These are phyloP conservation scores for Coffea canephora DNA, from an alignment of 257 asterid species.

Conservation along the genomic window DNA sequence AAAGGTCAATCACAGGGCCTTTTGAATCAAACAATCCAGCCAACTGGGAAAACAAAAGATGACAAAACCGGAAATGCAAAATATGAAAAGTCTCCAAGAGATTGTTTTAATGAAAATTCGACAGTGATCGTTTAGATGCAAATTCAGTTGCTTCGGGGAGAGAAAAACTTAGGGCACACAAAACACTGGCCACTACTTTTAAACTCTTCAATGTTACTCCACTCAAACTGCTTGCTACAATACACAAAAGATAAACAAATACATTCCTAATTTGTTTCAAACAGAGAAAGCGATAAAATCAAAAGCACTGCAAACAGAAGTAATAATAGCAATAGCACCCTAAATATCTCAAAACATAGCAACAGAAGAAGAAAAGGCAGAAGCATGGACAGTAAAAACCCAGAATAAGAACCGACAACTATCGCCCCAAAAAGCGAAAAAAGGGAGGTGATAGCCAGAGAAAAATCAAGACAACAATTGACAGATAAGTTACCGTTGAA, in stretches of 20 bases:
- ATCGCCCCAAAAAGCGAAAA: neutral
- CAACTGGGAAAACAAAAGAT: neutral
- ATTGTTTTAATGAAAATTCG: no score
- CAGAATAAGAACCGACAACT: neutral
- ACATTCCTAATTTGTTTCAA: neutral
- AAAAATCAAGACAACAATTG: neutral
- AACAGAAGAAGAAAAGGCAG: neutral
- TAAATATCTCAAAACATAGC: slow-evolving; percentile 4
- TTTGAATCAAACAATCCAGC: neutral
- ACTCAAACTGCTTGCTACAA: neutral
- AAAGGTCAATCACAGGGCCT: neutral
- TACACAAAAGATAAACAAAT: neutral
- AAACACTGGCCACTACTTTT: neutral
- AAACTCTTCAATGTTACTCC: neutral
- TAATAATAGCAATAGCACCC: neutral
- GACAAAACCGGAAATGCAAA: neutral
- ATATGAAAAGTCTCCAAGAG: neutral
- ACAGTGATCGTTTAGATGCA: neutral
- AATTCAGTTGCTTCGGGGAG: neutral
- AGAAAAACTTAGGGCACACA: neutral
- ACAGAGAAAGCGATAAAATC: neutral
- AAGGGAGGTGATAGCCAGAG: no score
- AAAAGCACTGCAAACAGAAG: slow-evolving; percentile 1
- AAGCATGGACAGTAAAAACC: neutral
- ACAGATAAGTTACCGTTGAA: neutral